A percentile compares a stretch with the other conserved stretches of the same genome.
phyloP scores from a whole-genome alignment of 169 alveolate species.

The Plasmodium relictum region DNA sequence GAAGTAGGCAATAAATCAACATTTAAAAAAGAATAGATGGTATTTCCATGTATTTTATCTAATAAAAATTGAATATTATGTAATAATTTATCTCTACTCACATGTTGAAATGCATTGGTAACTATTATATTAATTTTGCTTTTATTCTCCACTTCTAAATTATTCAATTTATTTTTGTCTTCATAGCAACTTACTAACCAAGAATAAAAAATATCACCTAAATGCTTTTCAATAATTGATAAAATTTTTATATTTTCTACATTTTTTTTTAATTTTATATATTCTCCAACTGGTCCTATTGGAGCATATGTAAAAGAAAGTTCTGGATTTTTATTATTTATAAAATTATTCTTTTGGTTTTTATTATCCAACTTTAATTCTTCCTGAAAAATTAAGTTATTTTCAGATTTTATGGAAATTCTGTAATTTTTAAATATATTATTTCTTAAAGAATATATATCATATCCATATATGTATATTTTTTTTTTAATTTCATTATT shows the following conservation, averaged over 20 bases:
- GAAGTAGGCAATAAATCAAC: conserved; percentile 49
- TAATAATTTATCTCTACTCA: conserved; percentile 26
- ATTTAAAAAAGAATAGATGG: conserved; percentile 58
- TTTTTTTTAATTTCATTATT: conserved; percentile 42
- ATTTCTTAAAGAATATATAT: conserved; percentile 33
- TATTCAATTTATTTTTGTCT: conserved; percentile 53
- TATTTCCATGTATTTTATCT: conserved; percentile 38
- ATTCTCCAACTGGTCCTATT: conserved; percentile 74
- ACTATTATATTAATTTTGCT: conserved; percentile 37
- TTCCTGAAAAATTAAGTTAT: neutral
- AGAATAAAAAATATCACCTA: conserved; percentile 59
- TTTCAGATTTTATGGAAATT: conserved; percentile 3
- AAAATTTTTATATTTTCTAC: conserved; percentile 24
- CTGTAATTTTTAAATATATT: conserved; percentile 20
- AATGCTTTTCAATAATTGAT: conserved; percentile 64
- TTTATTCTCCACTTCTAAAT: conserved; percentile 19
- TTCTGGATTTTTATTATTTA: neutral
- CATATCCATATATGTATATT: conserved; percentile 72
- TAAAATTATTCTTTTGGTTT: neutral
- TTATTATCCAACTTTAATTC: neutral
- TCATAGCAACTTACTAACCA: conserved; percentile 77
- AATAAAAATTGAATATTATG: conserved; percentile 32
- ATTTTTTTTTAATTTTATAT: conserved; percentile 30
- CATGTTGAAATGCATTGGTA: conserved; percentile 68
- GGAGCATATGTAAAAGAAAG: conserved; percentile 57